A percentile compares a stretch with the other conserved stretches of the same genome.
These are phyloP conservation scores for Talaromyces atroroseus DNA, from an alignment of 2,329 filamentous ascomycete genomes.

Conservation along the genomic window DNA sequence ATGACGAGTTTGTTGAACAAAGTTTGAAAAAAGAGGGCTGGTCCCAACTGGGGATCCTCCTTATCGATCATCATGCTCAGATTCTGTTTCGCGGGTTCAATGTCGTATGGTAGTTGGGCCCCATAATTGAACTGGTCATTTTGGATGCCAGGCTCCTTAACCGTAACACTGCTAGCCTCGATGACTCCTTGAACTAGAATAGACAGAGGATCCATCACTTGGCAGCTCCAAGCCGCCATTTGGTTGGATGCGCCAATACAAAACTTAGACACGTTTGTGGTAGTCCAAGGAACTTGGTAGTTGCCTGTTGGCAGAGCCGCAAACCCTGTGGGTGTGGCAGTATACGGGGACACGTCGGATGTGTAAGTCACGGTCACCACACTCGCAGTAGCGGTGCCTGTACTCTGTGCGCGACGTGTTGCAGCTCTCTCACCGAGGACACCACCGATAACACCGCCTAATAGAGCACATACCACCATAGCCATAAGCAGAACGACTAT, in stretches of 20 bases:
- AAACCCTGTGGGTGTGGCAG: constrained; percentile 40
- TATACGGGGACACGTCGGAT: constrained; percentile 47
- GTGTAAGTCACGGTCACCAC: constrained; percentile 46
- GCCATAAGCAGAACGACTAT: constrained; percentile 43
- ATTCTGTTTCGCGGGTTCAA: constrained; percentile 38
- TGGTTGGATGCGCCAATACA: constrained; percentile 46
- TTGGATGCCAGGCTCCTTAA: constrained; percentile 34
- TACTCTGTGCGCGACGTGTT: constrained; percentile 12
- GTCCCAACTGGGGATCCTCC: constrained; percentile 52
- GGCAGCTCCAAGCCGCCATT: constrained; percentile 48
- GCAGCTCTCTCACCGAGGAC: constrained; percentile 46
- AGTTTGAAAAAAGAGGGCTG: constrained; percentile 59
- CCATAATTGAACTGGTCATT: constrained; percentile 51
- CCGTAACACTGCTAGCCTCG: constrained; percentile 28
- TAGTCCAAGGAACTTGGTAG: constrained; percentile 44
- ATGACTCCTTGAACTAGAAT: constrained; percentile 26
- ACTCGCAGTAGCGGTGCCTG: constrained; percentile 15
- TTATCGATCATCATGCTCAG: constrained; percentile 55
- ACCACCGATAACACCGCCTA: constrained; percentile 52
- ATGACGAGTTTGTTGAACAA: constrained; percentile 62
- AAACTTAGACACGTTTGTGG: constrained; percentile 44
- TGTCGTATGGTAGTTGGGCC: constrained; percentile 51
- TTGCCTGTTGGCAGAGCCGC: constrained; percentile 47
- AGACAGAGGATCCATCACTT: constrained; percentile 28
- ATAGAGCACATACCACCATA: constrained; percentile 45